Conservation (phyloP, 148 eudicot genomes). For the Camellia granthamiana region DNA sequence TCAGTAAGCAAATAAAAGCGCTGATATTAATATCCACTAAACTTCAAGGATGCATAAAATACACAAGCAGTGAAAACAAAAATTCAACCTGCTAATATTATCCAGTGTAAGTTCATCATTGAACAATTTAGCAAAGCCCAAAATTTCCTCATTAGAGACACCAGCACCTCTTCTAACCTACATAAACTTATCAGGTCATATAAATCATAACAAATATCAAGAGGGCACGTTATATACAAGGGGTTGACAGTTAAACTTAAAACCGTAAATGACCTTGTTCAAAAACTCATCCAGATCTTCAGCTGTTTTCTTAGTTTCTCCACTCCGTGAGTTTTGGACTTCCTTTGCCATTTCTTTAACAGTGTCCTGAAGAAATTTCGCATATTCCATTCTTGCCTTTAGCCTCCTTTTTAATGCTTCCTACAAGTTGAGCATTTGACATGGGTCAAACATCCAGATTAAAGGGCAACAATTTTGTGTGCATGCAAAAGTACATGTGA, state of each 20-base stretch:
- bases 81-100: constrained; percentile 69
- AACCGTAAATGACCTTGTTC: constrained; percentile 51
- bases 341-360: constrained; percentile 93
- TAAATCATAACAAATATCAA: neutral
- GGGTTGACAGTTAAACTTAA: too few species aligned
- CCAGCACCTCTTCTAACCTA: constrained; percentile 68
- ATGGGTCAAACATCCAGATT: neutral
- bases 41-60: neutral
- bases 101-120: constrained; percentile 84
- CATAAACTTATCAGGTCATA: constrained; percentile 17
- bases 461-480: neutral
- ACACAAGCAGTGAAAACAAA: neutral
- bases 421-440: constrained; percentile 31
- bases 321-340: constrained; percentile 81
- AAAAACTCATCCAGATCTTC: constrained; percentile 95
- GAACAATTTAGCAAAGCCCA: constrained; percentile 80
- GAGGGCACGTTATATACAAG: neutral
- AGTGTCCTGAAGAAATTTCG: constrained; percentile 93
- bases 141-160: constrained; percentile 69
- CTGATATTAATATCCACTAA: neutral
- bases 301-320: constrained; percentile 81
- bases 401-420: constrained; percentile 77
- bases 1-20: neutral
- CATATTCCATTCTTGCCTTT: constrained; percentile 88
- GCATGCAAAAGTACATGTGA: constrained; percentile 2